Evolutionary conservation across 352 stramenopile genomes (phyloP).

Genomic region (Phytophthora palmivora): DNA sequence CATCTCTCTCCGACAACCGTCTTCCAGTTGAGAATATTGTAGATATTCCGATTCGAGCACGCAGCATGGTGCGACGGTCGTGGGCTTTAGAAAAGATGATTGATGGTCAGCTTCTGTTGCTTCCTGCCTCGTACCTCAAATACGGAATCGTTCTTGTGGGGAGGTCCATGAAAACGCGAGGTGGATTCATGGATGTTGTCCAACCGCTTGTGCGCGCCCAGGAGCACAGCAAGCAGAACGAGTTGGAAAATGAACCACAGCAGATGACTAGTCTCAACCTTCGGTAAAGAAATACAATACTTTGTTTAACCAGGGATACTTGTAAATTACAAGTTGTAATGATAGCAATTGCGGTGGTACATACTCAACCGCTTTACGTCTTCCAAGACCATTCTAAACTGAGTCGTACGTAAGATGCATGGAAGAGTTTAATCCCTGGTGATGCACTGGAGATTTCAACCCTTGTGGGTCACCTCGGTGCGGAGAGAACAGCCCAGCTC

Average conservation of each 20-base stretch:
- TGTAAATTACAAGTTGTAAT: no score
- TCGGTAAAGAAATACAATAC: constrained; percentile 10
- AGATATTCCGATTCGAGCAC: constrained; percentile 51
- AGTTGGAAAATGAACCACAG: constrained; percentile 12
- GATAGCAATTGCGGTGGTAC: no score
- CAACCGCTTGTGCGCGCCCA: constrained; percentile 39
- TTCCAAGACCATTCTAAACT: background rate
- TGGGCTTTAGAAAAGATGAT: constrained; percentile 47
- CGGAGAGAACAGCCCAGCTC: constrained; percentile 31
- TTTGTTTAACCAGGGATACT: no score
- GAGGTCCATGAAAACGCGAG: constrained; percentile 38
- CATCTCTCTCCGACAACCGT: constrained; percentile 17
- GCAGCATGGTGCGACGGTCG: constrained; percentile 50
- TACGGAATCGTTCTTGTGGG: constrained; percentile 48
- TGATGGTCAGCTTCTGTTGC: constrained; percentile 41
- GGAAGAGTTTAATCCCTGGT: constrained; percentile 18
- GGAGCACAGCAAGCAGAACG: constrained; percentile 19
- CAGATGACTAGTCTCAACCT: constrained; percentile 5
- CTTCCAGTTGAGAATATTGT: constrained; percentile 44
- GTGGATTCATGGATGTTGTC: constrained; percentile 55
- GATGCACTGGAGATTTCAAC: constrained; percentile 26
- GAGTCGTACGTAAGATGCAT: constrained; percentile 29
- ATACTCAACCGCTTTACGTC: no score
- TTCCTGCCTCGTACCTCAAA: constrained; percentile 52
- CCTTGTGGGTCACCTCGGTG: constrained; percentile 30